phyloP scores from a whole-genome alignment of 768 basidiomycete species.

The Butyriboletus loyo region DNA sequence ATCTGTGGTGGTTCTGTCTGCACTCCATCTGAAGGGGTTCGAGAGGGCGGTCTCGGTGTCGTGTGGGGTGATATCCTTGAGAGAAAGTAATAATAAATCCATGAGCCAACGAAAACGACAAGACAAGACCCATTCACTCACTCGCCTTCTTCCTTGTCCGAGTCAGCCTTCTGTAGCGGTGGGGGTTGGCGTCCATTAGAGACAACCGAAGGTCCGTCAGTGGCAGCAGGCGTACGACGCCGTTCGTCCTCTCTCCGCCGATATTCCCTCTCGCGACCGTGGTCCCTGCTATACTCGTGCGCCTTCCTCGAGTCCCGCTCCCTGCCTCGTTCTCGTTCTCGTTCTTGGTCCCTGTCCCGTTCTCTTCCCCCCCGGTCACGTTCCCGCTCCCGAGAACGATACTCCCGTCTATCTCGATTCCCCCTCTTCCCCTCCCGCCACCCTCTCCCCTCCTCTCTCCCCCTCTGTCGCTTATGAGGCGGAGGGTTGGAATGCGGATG shows the following conservation, averaged over 20 bases:
- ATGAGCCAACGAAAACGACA: conserved; percentile 10
- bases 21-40: conserved; percentile 24
- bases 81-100: neutral
- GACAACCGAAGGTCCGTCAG: conserved; percentile 5
- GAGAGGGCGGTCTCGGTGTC: conserved; percentile 26
- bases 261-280: conserved; percentile 26
- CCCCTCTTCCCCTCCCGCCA: conserved; percentile 62
- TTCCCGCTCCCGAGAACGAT: conserved; percentile 37
- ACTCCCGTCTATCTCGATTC: conserved; percentile 34
- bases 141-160: conserved; percentile 91
- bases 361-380: conserved; percentile 30
- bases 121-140: conserved; percentile 48
- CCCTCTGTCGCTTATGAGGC: conserved; percentile 52
- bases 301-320: conserved; percentile 37
- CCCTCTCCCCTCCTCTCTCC: conserved; percentile 53
- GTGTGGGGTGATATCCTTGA: conserved; percentile 64
- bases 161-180: conserved; percentile 35
- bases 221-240: conserved; percentile 16
- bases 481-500: conserved; percentile 2
- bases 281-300: conserved; percentile 27
- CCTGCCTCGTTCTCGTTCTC: conserved; percentile 35
- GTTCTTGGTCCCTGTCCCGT: conserved; percentile 32
- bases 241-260: conserved; percentile 33
- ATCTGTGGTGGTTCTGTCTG: conserved; percentile 15
- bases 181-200: conserved; percentile 22